A percentile compares a stretch with the other conserved stretches of the same genome.
These are phyloP conservation scores for Naumovozyma dairenensis DNA, from an alignment of 805 yeast genomes.

Conservation along the genomic window DNA sequence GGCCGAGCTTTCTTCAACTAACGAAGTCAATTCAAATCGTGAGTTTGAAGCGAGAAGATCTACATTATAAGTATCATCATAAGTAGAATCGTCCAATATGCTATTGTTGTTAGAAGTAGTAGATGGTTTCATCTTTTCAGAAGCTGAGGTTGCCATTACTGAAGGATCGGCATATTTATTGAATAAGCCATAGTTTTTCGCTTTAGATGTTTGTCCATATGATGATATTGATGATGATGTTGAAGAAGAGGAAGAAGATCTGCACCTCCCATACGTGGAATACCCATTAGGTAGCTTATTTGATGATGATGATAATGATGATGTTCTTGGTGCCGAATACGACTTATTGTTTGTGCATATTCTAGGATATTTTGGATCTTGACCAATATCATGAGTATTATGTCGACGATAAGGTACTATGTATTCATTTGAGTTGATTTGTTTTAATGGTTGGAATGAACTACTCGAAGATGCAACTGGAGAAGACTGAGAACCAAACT, in stretches of 20 bases:
- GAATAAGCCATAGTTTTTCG: slow-evolving; percentile 8
- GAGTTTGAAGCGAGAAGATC: background rate
- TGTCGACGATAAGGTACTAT: no score
- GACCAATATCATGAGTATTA: background rate
- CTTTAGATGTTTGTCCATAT: background rate
- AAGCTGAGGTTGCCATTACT: slow-evolving; percentile 15
- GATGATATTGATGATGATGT: background rate
- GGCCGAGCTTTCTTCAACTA: no score
- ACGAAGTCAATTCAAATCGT: background rate
- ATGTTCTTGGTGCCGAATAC: background rate
- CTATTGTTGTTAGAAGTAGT: slow-evolving; percentile 2
- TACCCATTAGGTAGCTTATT: no score
- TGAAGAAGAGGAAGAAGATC: background rate
- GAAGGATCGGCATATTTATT: slow-evolving; percentile 24
- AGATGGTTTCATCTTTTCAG: slow-evolving; percentile 7
- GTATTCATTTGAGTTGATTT: no score
- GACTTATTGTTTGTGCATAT: no score
- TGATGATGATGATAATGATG: background rate
- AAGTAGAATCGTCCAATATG: background rate
- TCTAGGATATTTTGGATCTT: background rate
- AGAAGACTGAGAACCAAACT: background rate
- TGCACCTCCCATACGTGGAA: no score
- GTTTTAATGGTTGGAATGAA: slow-evolving; percentile 2
- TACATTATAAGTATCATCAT: background rate
- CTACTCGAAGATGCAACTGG: background rate